Percentiles rank a stretch among this genome's conserved stretches.
These are phyloP conservation scores for Colletotrichum sp. DNA, from an alignment of 2,329 filamentous ascomycete species.

Conservation along the genomic window DNA sequence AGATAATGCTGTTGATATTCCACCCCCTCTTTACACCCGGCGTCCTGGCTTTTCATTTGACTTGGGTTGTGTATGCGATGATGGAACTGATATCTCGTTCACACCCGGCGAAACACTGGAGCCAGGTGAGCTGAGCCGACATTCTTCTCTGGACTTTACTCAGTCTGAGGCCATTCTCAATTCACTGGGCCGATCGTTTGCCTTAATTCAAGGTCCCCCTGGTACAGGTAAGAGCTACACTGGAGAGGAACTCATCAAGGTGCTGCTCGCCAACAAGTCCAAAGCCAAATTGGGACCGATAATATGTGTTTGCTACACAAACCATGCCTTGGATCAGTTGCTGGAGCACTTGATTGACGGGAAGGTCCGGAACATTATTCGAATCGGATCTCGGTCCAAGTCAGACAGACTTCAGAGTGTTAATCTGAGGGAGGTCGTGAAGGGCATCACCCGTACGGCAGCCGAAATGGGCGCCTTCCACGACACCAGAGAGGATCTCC, in stretches of 20 bases:
- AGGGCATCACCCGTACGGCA: slow-evolving; percentile 38
- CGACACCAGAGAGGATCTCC: slow-evolving; percentile 23
- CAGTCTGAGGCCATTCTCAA: slow-evolving; percentile 57
- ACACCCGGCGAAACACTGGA: slow-evolving; percentile 20
- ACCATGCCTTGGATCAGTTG: slow-evolving; percentile 58
- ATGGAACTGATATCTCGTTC: slow-evolving; percentile 25
- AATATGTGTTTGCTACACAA: slow-evolving; percentile 57
- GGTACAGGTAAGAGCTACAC: slow-evolving; percentile 72
- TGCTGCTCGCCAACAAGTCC: slow-evolving; percentile 49
- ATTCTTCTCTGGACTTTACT: slow-evolving; percentile 55
- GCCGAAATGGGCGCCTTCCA: slow-evolving; percentile 38
- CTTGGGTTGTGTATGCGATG: slow-evolving; percentile 35
- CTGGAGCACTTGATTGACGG: slow-evolving; percentile 62
- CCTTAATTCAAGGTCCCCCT: slow-evolving; percentile 72
- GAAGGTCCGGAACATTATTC: slow-evolving; percentile 56
- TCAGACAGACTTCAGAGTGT: slow-evolving; percentile 52
- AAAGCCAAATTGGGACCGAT: slow-evolving; percentile 51
- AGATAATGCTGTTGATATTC: slow-evolving; percentile 17
- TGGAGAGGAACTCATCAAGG: slow-evolving; percentile 63
- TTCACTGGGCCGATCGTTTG: slow-evolving; percentile 56
- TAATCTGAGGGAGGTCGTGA: slow-evolving; percentile 51
- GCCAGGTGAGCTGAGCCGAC: slow-evolving; percentile 27
- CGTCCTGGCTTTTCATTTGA: slow-evolving; percentile 54
- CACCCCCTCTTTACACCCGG: slow-evolving; percentile 56
- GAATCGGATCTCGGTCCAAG: slow-evolving; percentile 65